Conservation (phyloP, 805 yeast species). For the Saturnispora gosingensis region DNA sequence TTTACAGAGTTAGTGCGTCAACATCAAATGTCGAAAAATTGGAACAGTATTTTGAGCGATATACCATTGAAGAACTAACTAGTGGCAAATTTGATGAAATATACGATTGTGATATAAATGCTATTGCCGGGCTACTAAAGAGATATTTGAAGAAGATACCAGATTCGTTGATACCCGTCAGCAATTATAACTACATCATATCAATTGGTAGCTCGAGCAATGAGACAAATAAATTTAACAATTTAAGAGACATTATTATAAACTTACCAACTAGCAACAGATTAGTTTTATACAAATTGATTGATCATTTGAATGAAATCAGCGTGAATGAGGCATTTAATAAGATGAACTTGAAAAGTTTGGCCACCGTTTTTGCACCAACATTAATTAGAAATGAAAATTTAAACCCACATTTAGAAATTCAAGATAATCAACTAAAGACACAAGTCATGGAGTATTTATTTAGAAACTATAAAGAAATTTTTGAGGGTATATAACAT, state of each 20-base stretch:
- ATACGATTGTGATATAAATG: slow-evolving; percentile 58
- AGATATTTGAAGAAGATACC: slow-evolving; percentile 79
- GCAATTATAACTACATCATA: slow-evolving; percentile 58
- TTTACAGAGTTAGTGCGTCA: slow-evolving; percentile 85
- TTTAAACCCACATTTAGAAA: slow-evolving; percentile 67
- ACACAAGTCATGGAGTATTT: slow-evolving; percentile 72
- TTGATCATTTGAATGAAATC: slow-evolving; percentile 58
- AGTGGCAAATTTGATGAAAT: slow-evolving; percentile 16
- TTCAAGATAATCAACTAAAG: slow-evolving; percentile 73
- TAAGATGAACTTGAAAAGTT: slow-evolving; percentile 74
- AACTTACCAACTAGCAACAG: slow-evolving; percentile 62
- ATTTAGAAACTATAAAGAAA: slow-evolving; percentile 36
- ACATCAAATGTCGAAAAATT: slow-evolving; percentile 48
- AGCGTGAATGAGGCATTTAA: slow-evolving; percentile 45
- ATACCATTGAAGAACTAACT: slow-evolving; percentile 24
- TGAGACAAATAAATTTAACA: slow-evolving; percentile 27
- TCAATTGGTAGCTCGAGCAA: slow-evolving; percentile 34
- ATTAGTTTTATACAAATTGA: slow-evolving; percentile 43
- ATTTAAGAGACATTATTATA: slow-evolving; percentile 37
- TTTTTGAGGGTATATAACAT: slow-evolving; percentile 19
- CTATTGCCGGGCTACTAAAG: slow-evolving; percentile 78
- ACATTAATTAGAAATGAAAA: slow-evolving; percentile 64
- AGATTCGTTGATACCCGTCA: slow-evolving; percentile 71
- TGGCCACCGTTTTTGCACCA: slow-evolving; percentile 93
- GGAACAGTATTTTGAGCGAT: slow-evolving; percentile 28